Evolutionary conservation across 805 yeast species (phyloP).

Genomic region (Barnettozyma vustinii): DNA sequence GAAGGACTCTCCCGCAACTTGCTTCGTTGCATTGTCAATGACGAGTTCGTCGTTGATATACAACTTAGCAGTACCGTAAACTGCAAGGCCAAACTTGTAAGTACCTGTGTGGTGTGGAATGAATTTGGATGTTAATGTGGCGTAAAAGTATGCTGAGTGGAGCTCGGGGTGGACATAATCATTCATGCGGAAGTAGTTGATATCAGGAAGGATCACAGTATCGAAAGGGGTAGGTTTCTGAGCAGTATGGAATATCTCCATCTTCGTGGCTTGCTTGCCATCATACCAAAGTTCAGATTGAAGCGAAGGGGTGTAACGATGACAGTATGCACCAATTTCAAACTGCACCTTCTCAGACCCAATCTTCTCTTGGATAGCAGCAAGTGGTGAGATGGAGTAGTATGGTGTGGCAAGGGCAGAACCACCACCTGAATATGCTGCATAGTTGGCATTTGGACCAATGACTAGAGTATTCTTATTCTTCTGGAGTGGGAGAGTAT

Average conservation of each 20-base stretch:
- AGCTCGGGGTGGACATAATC: constrained; percentile 15
- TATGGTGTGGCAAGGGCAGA: constrained; percentile 48
- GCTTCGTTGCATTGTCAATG: constrained; percentile 48
- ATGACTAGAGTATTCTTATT: constrained; percentile 42
- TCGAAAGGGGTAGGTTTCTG: constrained; percentile 26
- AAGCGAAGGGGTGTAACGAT: constrained; percentile 29
- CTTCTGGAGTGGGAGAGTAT: constrained; percentile 41
- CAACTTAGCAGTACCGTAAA: constrained; percentile 49
- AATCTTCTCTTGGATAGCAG: constrained; percentile 33
- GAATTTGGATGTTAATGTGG: constrained; percentile 38
- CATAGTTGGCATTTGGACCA: constrained; percentile 52
- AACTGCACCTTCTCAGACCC: constrained; percentile 19
- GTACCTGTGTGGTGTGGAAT: constrained; percentile 40
- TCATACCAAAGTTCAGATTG: constrained; percentile 14
- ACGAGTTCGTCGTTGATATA: constrained; percentile 45
- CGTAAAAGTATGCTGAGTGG: constrained; percentile 30
- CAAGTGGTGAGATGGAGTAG: constrained; percentile 42
- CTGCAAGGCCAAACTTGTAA: constrained; percentile 49
- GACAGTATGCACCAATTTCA: constrained; percentile 32
- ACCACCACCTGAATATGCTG: constrained; percentile 56
- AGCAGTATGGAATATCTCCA: constrained; percentile 15
- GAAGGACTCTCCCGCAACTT: constrained; percentile 43
- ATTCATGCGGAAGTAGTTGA: constrained; percentile 15
- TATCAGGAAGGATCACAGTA: constrained; percentile 15
- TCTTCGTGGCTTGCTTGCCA: constrained; percentile 20